Conservation (phyloP, 1,139 yeast species). For the Saccharomyces uvarum region DNA sequence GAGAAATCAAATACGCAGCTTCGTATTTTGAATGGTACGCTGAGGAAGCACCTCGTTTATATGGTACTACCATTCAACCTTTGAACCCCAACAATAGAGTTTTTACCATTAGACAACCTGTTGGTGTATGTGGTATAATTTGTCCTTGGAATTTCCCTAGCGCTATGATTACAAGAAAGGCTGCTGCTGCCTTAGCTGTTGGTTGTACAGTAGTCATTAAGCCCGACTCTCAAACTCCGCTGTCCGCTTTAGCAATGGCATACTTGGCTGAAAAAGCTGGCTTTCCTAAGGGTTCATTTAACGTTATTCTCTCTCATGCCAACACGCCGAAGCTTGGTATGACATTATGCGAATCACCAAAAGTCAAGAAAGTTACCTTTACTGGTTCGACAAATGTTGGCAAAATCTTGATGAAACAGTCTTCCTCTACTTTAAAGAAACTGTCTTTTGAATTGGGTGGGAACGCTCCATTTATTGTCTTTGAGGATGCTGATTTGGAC, state of each 20-base stretch:
- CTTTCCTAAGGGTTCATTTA: conserved; percentile 76
- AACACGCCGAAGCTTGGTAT: conserved; percentile 54
- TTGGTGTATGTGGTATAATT: conserved; percentile 84
- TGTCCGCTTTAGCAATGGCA: conserved; percentile 76
- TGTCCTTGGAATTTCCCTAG: conserved; percentile 97
- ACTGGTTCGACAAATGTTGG: conserved; percentile 90
- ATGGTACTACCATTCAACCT: conserved; percentile 69
- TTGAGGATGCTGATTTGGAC: conserved; percentile 74
- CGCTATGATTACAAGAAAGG: conserved; percentile 88
- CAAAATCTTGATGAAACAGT: conserved; percentile 67
- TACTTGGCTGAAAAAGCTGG: conserved; percentile 71
- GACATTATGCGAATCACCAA: conserved; percentile 59
- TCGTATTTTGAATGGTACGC: conserved; percentile 81
- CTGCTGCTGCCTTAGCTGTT: conserved; percentile 87
- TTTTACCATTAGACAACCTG: conserved; percentile 64
- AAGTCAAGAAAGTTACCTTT: conserved; percentile 70
- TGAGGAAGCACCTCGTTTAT: conserved; percentile 73
- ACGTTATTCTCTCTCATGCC: conserved; percentile 56
- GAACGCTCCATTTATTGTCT: conserved; percentile 85
- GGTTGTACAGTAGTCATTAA: conserved; percentile 88
- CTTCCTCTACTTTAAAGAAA: conserved; percentile 72
- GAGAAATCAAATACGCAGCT: conserved; percentile 72
- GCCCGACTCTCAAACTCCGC: conserved; percentile 88
- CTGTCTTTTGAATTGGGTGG: conserved; percentile 87
- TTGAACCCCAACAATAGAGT: conserved; percentile 50